These are phyloP conservation scores for Haplosporangium sp. DNA, from an alignment of 371 early-diverging fungal genomes.

Conservation along the genomic window DNA sequence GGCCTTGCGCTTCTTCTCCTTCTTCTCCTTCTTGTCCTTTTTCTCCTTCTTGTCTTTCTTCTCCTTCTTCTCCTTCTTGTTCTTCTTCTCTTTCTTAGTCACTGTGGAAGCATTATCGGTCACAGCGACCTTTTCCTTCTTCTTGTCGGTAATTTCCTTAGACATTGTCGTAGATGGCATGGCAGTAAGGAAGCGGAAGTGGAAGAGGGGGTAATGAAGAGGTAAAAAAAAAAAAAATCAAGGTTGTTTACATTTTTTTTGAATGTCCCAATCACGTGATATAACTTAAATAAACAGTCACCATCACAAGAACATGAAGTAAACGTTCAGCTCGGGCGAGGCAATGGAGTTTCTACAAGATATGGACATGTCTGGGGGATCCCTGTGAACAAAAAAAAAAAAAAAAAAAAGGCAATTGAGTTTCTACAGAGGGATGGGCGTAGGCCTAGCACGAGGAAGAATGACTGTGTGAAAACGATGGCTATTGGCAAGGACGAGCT, in stretches of 20 bases:
- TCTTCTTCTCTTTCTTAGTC: constrained; percentile 40
- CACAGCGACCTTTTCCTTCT: constrained; percentile 16
- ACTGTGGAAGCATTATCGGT: constrained; percentile 9
- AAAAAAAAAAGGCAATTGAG: too few relatives aligned
- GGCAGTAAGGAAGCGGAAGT: background rate
- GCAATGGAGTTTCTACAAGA: too few relatives aligned
- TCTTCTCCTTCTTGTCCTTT: constrained; percentile 68
- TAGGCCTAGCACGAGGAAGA: too few relatives aligned
- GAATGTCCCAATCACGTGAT: constrained; percentile 1
- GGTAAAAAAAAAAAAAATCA: background rate
- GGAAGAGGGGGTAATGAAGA: background rate
- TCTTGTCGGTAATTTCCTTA: constrained; percentile 22
- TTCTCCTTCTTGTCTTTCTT: constrained; percentile 62
- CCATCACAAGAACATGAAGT: too few relatives aligned
- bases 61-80: constrained; percentile 57
- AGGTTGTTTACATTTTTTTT: constrained; percentile 14
- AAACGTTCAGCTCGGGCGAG: too few relatives aligned
- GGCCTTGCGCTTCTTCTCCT: constrained; percentile 61
- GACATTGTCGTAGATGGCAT: constrained; percentile 49
- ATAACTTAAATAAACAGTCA: constrained; percentile 11
- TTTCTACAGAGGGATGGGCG: too few relatives aligned
- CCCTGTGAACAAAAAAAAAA: too few relatives aligned
- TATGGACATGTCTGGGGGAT: too few relatives aligned
- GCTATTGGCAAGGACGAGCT: too few relatives aligned
- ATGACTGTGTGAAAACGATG: too few relatives aligned